A percentile compares a stretch with the other conserved stretches of the same genome.
Evolutionary conservation across 1,284 basidiomycete species (phyloP).

Genomic region (Sanghuangporus sanghuang): DNA sequence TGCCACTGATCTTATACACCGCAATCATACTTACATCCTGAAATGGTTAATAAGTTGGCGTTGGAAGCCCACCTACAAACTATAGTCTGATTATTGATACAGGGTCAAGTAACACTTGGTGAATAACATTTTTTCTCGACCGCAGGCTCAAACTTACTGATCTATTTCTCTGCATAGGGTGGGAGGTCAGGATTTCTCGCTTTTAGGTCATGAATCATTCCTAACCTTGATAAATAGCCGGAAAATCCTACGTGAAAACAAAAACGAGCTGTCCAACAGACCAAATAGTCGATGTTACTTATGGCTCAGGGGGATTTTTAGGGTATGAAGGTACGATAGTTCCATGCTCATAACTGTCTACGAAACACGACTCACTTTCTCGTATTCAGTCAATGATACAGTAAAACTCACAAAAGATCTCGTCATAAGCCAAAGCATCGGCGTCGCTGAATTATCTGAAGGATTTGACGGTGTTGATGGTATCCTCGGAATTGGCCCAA

Average conservation of each 20-base stretch:
- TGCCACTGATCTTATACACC: too few relatives aligned
- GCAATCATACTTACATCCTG: too few relatives aligned
- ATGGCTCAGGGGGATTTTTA: slow-evolving; percentile 18
- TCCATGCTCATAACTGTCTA: background rate
- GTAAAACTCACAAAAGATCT: slow-evolving; percentile 17
- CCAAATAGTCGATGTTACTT: slow-evolving; percentile 9
- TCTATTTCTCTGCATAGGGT: slow-evolving; percentile 14
- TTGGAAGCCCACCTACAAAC: slow-evolving; percentile 17
- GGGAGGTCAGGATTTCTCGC: background rate
- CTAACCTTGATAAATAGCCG: slow-evolving; percentile 19
- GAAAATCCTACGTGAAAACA: slow-evolving; percentile 10
- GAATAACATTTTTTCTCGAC: background rate
- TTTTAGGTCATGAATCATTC: background rate
- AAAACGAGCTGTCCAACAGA: slow-evolving; percentile 11
- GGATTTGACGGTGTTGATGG: slow-evolving; percentile 21
- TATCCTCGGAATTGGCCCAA: slow-evolving; percentile 18
- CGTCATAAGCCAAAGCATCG: slow-evolving; percentile 18
- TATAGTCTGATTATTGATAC: slow-evolving; percentile 20
- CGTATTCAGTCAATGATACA: slow-evolving; percentile 15
- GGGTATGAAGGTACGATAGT: slow-evolving; percentile 16
- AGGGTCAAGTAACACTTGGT: slow-evolving; percentile 22
- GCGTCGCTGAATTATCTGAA: slow-evolving; percentile 14
- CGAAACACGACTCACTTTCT: background rate
- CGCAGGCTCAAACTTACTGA: background rate
- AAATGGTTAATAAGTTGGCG: slow-evolving; percentile 6